Evolutionary conservation across 2,329 filamentous ascomycete genomes (phyloP).

Genomic region (Ophiostoma australiae): DNA sequence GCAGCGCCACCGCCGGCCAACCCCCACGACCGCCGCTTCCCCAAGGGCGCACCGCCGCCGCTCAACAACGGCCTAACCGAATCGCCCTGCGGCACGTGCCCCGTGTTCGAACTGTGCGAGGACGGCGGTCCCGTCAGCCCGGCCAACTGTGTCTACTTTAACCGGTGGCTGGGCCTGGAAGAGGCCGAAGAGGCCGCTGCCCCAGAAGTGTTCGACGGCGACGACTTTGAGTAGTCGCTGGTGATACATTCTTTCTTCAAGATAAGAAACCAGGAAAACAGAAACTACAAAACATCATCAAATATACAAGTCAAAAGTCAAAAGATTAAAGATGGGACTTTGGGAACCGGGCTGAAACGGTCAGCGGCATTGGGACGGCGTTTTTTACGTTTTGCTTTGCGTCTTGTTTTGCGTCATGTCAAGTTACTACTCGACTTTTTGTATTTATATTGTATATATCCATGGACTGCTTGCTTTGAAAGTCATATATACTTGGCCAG

Average conservation of each 20-base stretch:
- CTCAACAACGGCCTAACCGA: slow-evolving; percentile 73
- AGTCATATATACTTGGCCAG: background rate
- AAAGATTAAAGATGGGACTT: background rate
- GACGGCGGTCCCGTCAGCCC: slow-evolving; percentile 88
- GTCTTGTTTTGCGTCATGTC: background rate
- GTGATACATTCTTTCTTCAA: background rate
- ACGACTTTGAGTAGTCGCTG: slow-evolving; percentile 14
- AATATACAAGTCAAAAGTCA: background rate
- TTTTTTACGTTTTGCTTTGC: slow-evolving; percentile 2
- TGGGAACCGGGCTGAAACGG: background rate
- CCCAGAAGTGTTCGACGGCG: slow-evolving; percentile 22
- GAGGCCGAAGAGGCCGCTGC: slow-evolving; percentile 32
- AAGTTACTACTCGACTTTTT: background rate
- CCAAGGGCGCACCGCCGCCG: slow-evolving; percentile 38
- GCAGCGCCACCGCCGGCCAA: slow-evolving; percentile 26
- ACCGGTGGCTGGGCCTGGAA: slow-evolving; percentile 66
- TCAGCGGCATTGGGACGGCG: slow-evolving; percentile 20
- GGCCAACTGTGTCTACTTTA: slow-evolving; percentile 86
- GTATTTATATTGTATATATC: slow-evolving; percentile 17
- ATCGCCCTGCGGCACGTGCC: slow-evolving; percentile 84
- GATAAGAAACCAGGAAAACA: background rate
- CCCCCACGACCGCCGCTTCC: slow-evolving; percentile 23
- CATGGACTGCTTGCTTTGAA: background rate
- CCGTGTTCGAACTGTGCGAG: slow-evolving; percentile 87
- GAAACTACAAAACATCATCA: background rate